Evolutionary conservation across 163 green algal species (phyloP), one percentile per base, ranked within the genome.

Genomic region (Prototheca stagnorum): DNA sequence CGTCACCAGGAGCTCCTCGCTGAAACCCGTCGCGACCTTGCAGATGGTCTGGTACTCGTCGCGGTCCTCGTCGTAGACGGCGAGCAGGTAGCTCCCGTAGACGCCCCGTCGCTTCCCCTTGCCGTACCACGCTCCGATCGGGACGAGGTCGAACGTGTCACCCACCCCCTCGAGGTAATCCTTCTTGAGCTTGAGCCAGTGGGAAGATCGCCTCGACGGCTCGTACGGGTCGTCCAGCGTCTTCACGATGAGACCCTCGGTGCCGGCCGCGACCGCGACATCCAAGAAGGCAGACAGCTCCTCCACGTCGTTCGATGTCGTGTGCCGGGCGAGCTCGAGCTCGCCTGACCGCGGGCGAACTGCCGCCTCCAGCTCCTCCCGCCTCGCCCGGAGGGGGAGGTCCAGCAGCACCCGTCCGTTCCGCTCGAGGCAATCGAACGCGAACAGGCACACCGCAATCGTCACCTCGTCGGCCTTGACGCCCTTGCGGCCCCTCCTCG

Each of bases 181-280:
- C 68, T 98, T 95, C 68, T 96, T 97, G 25, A 95, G 73, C 74
- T 95, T 93, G 17, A 94, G 74, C 82, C 84, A 92, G 63, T 92
- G 79, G 15, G 72, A 52, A 20, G 72, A 84, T 41, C 80, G 68
- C 48, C 81, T 85, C 47, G 62, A 77, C 25, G 88, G 88, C 78
- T 97, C 84, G 56, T 97, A 95, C 0, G 74, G 85, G 55, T 65
- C 61, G 24, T 68, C 66, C 35, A 93, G 35, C 2, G 85, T 93
- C 72, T 98, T 98, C 11, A 98, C 85, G 44, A 98, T 96, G 3
- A 96, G 74, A 1, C 90, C 90, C 70, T 98, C 90, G 0, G 87
- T 96, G 48, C 74, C 76, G 0, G 64, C 74, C 20, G 76, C 72
- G 12, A 97, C 81, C 5, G 84, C 68, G 37, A 94, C 84, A 40